Percentiles rank a stretch among this genome's conserved stretches.
phyloP scores from a whole-genome alignment of 1,139 yeast genomes.

The Protomyces arabidopsidicola region DNA sequence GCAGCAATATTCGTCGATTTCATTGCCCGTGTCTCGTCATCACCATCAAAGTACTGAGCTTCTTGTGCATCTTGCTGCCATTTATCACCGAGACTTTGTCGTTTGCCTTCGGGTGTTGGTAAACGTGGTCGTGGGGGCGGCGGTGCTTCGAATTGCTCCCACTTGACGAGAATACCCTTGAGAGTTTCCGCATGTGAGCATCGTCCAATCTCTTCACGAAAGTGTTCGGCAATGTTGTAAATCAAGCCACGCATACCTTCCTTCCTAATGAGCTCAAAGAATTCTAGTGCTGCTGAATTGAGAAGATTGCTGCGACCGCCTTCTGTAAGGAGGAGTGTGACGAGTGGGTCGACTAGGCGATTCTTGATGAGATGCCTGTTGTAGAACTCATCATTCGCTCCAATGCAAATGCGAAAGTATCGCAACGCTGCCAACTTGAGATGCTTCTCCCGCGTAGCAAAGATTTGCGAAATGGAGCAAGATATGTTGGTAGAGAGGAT shows the following conservation, averaged over 20 bases:
- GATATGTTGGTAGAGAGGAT: slow-evolving; percentile 31
- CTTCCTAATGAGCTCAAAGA: slow-evolving; percentile 54
- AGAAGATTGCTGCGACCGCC: slow-evolving; percentile 57
- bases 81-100: slow-evolving; percentile 23
- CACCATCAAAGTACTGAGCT: slow-evolving; percentile 31
- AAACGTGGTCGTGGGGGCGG: slow-evolving; percentile 19
- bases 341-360: slow-evolving; percentile 51
- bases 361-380: slow-evolving; percentile 55
- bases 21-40: slow-evolving; percentile 12
- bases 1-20: background rate
- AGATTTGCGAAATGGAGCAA: slow-evolving; percentile 33
- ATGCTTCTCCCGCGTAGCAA: slow-evolving; percentile 38
- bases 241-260: slow-evolving; percentile 41
- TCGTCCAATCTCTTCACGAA: slow-evolving; percentile 43
- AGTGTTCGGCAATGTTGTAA: slow-evolving; percentile 48
- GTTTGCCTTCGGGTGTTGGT: slow-evolving; percentile 37
- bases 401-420: slow-evolving; percentile 56
- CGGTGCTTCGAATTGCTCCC: slow-evolving; percentile 29
- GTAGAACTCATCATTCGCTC: slow-evolving; percentile 59
- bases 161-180: background rate
- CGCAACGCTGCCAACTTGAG: slow-evolving; percentile 39
- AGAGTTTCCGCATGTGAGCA: background rate
- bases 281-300: slow-evolving; percentile 70
- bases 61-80: slow-evolving; percentile 30
- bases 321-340: slow-evolving; percentile 51